Conservation (phyloP, 108 stramenopile genomes). For the Schizochytrium sp. region DNA sequence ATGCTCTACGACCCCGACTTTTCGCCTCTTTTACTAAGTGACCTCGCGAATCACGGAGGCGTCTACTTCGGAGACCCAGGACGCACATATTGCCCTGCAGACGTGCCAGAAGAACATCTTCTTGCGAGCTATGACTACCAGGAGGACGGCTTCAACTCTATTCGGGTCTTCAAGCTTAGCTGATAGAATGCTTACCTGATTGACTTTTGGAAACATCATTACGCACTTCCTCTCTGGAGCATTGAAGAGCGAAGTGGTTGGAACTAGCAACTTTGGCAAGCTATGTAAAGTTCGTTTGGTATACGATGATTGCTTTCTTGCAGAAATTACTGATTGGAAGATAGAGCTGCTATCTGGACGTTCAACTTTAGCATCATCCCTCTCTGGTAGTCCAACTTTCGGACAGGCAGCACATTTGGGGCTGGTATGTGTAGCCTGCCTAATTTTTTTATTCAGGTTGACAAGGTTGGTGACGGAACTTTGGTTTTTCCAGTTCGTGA, state of each 20-base stretch:
- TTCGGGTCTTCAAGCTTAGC: slow-evolving; percentile 16
- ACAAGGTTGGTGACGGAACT: too few species aligned
- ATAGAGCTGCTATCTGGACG: too few species aligned
- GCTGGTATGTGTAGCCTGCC: too few species aligned
- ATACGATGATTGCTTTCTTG: too few species aligned
- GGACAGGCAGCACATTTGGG: too few species aligned
- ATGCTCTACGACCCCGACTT: slow-evolving; percentile 60
- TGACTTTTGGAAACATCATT: not conserved
- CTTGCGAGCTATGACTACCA: slow-evolving; percentile 12
- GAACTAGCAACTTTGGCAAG: too few species aligned
- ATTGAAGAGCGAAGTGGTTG: not conserved
- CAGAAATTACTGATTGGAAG: too few species aligned
- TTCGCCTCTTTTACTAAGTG: slow-evolving; percentile 2
- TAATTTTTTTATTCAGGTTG: too few species aligned
- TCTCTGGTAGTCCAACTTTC: too few species aligned
- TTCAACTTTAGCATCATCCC: too few species aligned
- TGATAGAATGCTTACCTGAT: not conserved
- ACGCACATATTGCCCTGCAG: slow-evolving; percentile 22
- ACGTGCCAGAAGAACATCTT: slow-evolving; percentile 5
- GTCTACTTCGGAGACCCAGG: slow-evolving; percentile 51
- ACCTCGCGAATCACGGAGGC: not conserved
- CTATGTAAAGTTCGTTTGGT: too few species aligned
- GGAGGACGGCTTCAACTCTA: slow-evolving; percentile 19
- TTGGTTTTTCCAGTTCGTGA: too few species aligned
- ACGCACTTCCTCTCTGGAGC: not conserved